Conservation (phyloP, 805 yeast genomes). For the Saturnispora diversa region DNA sequence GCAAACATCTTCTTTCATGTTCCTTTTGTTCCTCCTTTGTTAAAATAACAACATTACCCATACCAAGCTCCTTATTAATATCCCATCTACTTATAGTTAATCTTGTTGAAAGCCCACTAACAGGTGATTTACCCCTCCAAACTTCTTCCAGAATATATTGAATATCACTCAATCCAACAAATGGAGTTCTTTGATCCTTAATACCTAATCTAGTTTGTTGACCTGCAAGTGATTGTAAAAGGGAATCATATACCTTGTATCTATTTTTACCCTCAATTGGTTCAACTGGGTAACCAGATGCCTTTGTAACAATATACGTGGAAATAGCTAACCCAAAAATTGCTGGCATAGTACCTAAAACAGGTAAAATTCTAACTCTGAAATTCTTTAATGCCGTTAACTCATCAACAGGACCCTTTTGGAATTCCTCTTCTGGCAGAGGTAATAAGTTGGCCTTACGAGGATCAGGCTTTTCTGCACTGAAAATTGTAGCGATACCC, state of each 20-base stretch:
- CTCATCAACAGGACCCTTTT: slow-evolving; percentile 78
- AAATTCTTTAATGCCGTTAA: slow-evolving; percentile 81
- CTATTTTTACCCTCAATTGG: slow-evolving; percentile 88
- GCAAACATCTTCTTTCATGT: slow-evolving; percentile 72
- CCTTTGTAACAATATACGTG: slow-evolving; percentile 66
- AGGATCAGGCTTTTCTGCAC: slow-evolving; percentile 96
- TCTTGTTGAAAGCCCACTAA: slow-evolving; percentile 74
- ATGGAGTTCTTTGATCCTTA: slow-evolving; percentile 65
- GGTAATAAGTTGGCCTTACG: slow-evolving; percentile 84
- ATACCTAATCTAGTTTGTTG: slow-evolving; percentile 77
- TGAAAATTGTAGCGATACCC: slow-evolving; percentile 81
- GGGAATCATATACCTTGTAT: slow-evolving; percentile 74
- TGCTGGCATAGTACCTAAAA: slow-evolving; percentile 94
- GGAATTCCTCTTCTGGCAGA: slow-evolving; percentile 70
- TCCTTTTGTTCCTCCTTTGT: slow-evolving; percentile 77
- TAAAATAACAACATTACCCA: slow-evolving; percentile 79
- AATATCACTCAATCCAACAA: slow-evolving; percentile 57
- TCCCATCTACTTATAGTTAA: slow-evolving; percentile 83
- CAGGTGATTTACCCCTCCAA: slow-evolving; percentile 84
- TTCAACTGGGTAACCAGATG: slow-evolving; percentile 85
- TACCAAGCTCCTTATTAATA: slow-evolving; percentile 50
- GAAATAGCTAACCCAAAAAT: slow-evolving; percentile 90
- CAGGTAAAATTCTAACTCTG: slow-evolving; percentile 92
- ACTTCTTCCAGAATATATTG: slow-evolving; percentile 85
- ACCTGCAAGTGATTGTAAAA: slow-evolving; percentile 75